These are phyloP conservation scores for Sugiyamaella novakii DNA, from an alignment of 1,139 yeast species.

Conservation along the genomic window DNA sequence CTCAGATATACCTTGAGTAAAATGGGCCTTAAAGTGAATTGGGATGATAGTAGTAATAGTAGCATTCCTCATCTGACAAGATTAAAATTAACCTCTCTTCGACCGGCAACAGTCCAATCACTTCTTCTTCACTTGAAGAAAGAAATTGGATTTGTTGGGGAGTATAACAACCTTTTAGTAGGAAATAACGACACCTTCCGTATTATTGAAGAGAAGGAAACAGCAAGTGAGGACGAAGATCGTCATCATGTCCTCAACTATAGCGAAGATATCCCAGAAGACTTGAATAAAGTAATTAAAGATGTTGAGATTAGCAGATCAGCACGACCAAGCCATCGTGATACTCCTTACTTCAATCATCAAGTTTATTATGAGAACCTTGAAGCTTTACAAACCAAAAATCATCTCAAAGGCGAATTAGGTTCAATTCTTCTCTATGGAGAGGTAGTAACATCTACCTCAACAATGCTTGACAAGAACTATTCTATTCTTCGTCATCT, in stretches of 20 bases:
- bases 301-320: slow-evolving; percentile 53
- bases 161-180: slow-evolving; percentile 49
- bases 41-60: slow-evolving; percentile 44
- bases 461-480: slow-evolving; percentile 74
- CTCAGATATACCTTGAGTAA: slow-evolving; percentile 57
- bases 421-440: slow-evolving; percentile 75
- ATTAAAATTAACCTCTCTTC: slow-evolving; percentile 48
- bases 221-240: slow-evolving; percentile 18
- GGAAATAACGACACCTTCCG: slow-evolving; percentile 54
- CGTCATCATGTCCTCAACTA: not conserved
- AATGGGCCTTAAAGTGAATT: slow-evolving; percentile 68
- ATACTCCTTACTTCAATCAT: slow-evolving; percentile 75
- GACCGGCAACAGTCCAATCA: slow-evolving; percentile 32
- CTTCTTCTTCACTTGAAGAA: slow-evolving; percentile 41
- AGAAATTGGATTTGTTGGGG: slow-evolving; percentile 48
- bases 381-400: slow-evolving; percentile 39
- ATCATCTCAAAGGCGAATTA: slow-evolving; percentile 40
- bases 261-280: slow-evolving; percentile 44
- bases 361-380: slow-evolving; percentile 55
- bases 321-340: slow-evolving; percentile 46
- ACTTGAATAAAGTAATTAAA: slow-evolving; percentile 58
- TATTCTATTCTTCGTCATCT: slow-evolving; percentile 55
- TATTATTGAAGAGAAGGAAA: slow-evolving; percentile 22
- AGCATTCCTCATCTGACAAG: slow-evolving; percentile 72
- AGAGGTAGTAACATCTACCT: slow-evolving; percentile 90